These are phyloP conservation scores for Hordeum vulgare DNA, from an alignment of 176 grass and related monocot genomes.

Conservation along the genomic window MorexV3_pseudomolecules_assembly NC_058522.1:539142293-539142792, in stretches of 20 bases:
- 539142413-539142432: too few relatives aligned
- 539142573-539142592: not conserved
- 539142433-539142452: too few relatives aligned
- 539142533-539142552: not conserved
- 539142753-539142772: not conserved
- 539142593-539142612: too few relatives aligned
- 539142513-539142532: conserved; percentile 18
- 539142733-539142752: not conserved
- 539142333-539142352: conserved; percentile 36
- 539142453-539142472: not conserved
- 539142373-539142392: too few relatives aligned
- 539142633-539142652: not conserved
- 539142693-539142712: too few relatives aligned
- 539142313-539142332: conserved; percentile 55
- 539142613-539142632: too few relatives aligned
- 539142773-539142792: not conserved
- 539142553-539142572: too few relatives aligned
- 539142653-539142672: too few relatives aligned
- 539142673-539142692: not conserved
- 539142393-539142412: too few relatives aligned
- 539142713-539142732: too few relatives aligned
- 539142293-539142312: not conserved
- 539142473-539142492: not conserved
- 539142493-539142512: not conserved
- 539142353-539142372: conserved; percentile 17